These are phyloP conservation scores for Trypanosoma lewisi DNA, from an alignment of 208 protist genomes.

Conservation along the genomic window DNA sequence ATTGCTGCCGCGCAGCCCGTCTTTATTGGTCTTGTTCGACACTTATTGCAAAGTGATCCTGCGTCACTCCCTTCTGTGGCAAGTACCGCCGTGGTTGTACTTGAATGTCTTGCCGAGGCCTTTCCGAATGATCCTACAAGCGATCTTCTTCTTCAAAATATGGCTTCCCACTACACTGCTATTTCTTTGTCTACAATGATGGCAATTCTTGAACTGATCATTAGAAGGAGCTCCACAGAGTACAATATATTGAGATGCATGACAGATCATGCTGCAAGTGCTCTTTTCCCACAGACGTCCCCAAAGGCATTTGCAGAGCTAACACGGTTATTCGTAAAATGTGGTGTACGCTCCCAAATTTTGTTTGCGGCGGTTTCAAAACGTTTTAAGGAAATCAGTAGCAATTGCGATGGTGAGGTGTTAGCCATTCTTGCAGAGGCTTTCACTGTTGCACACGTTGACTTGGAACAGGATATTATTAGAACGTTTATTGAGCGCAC, in stretches of 20 bases:
- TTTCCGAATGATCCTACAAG: constrained; percentile 69
- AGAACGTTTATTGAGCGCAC: constrained; percentile 32
- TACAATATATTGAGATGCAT: constrained; percentile 53
- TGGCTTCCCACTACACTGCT: constrained; percentile 47
- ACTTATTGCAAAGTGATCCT: constrained; percentile 69
- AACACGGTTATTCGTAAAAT: constrained; percentile 52
- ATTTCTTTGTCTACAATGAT: constrained; percentile 45
- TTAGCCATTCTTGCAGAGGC: constrained; percentile 45
- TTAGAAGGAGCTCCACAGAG: constrained; percentile 52
- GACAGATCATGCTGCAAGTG: constrained; percentile 41
- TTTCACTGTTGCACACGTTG: constrained; percentile 50
- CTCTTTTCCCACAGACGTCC: constrained; percentile 44
- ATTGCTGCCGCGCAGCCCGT: constrained; percentile 71
- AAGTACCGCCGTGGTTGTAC: constrained; percentile 42
- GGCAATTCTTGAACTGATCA: constrained; percentile 55
- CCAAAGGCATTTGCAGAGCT: constrained; percentile 46
- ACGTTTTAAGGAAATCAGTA: constrained; percentile 34
- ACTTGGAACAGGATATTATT: constrained; percentile 40
- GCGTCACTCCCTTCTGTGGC: constrained; percentile 48
- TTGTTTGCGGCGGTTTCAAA: constrained; percentile 39
- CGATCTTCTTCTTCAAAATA: constrained; percentile 56
- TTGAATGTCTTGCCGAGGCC: constrained; percentile 65
- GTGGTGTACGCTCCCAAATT: constrained; percentile 53
- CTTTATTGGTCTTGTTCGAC: constrained; percentile 62
- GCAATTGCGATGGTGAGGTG: constrained; percentile 29